Evolutionary conservation across 768 basidiomycete species (phyloP), one percentile per base, ranked within the genome.

Genomic region (Mrakia blollopis): DNA sequence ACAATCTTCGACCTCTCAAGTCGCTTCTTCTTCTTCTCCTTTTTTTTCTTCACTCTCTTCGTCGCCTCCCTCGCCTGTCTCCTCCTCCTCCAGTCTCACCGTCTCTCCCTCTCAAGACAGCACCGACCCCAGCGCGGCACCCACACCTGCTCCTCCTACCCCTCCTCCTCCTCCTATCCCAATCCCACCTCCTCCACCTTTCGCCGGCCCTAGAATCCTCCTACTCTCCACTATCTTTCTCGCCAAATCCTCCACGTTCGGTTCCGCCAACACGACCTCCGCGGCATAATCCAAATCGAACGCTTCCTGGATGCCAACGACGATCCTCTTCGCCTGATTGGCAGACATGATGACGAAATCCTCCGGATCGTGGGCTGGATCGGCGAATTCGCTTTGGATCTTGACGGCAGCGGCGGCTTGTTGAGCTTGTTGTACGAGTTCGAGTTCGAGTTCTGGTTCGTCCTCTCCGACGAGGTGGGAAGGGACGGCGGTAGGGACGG

Each of bases 311-410:
- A 96, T 89, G 37, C 89, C 90, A 28, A 85, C 84, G 72, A 91
- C 91, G 80, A 99, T 98, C 73, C 93, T 88, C 84, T 90, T 91
- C 75, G 96, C 97, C 83, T 99, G 96, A 61, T 86, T 85, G 80
- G 91, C 90, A 1, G 91, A 91, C 93, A 94, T 96, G 85, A 99
- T 94, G 65, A 89, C 88, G 83, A 99, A 98, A 84, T 98, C 95
- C 81, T 98, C 95, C 1, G 90, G 89, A 81, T 95, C 92, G 84
- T 60, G 83, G 82, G 35, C 76, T 30, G 37, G 47, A 60, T 52
- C 52, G 54, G 63, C 61, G 32, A 21, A 68, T 47, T 18, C 39
- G 28, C 63, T 32, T 11, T 28, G 39, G 37, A 32, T 60, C 28
- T 73, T 23, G 39, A 41, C 39, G 39, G 6, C 11, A 50, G 47